Evolutionary conservation across 495 filamentous ascomycete genomes (phyloP).

Genomic region (Arthonia radiata): DNA sequence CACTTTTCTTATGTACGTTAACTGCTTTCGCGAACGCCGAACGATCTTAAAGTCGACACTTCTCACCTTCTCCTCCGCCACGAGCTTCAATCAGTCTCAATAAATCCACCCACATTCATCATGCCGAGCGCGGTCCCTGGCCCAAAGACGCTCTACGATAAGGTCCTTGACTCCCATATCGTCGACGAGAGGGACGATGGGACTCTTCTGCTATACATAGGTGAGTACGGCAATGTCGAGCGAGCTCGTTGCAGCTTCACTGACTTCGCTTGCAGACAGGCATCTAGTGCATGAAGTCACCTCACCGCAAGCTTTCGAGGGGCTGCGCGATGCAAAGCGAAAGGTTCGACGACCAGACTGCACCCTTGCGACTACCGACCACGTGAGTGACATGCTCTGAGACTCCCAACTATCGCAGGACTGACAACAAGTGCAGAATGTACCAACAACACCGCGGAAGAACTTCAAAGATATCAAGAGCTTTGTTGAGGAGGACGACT

Average conservation of each 20-base stretch:
- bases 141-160: slow-evolving; percentile 88
- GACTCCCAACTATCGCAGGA: background rate
- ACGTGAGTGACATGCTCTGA: slow-evolving; percentile 34
- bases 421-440: slow-evolving; percentile 34
- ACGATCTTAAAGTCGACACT: background rate
- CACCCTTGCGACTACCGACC: slow-evolving; percentile 88
- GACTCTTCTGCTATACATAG: slow-evolving; percentile 81
- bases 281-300: slow-evolving; percentile 97
- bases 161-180: slow-evolving; percentile 81
- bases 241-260: slow-evolving; percentile 1
- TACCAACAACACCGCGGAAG: slow-evolving; percentile 72
- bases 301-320: slow-evolving; percentile 97
- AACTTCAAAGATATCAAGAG: slow-evolving; percentile 59
- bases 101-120: slow-evolving; percentile 13
- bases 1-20: too few relatives aligned
- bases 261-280: slow-evolving; percentile 29
- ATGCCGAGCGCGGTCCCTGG: slow-evolving; percentile 62
- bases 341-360: slow-evolving; percentile 84
- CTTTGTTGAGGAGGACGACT: slow-evolving; percentile 88
- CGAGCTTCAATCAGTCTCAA: background rate
- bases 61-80: too few relatives aligned
- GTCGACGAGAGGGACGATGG: slow-evolving; percentile 85
- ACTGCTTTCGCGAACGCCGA: too few relatives aligned
- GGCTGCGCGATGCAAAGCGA: slow-evolving; percentile 63
- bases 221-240: slow-evolving; percentile 18